Evolutionary conservation across 75 land plant species (phyloP), one percentile per base, ranked within the genome.

Genomic region (Pseudotsuga menziesii): DNA sequence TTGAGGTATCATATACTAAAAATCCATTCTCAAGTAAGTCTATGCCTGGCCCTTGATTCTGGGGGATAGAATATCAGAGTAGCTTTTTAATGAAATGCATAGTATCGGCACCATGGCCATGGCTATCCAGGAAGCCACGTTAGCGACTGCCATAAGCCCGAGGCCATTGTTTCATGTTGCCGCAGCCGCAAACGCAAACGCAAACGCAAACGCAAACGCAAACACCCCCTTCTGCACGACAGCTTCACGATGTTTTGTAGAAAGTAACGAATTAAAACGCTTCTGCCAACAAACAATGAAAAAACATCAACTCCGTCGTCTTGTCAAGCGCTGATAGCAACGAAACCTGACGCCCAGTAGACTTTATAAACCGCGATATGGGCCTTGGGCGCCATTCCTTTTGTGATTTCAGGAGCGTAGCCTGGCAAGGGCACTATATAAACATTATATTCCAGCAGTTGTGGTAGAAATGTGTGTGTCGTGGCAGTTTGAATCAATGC

Each of bases 381-480:
- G 0, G 98, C 98, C 36, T 85, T 85, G 5, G 89, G 83, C 3
- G 99, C 99, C 86, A 94, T 90, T 8, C 99, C 99, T 12, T 85
- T 71, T 2, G 99, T 92, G n/a, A 82, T 82, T 0, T 98, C 99
- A 3, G 63, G 48, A 0, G 99, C 98, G 77, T 81, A 97, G 11
- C 93, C 90, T 72, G 85, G 85, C 29, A 91, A 66, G n/a, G 88
- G 80, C 2, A 93, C 95, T 26, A 77, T 77, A 27, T n/a, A 57
- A 32, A 91, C 98, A 73, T n/a, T 75, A 75, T 5, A 82, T 67
- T 5, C 99, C 99, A 13, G 89, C 95, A 11, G 99, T 93, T 11
- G 90, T 96, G 7, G 97, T 92, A 0, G 99, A 93, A 0, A 97
- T 96, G 82, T 96, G 99, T 0, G 97, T 92, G 11, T 97, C 99